A percentile compares a stretch with the other conserved stretches of the same genome.
These are phyloP conservation scores for Vanilla planifolia DNA, from an alignment of 106 monocot genomes.

Conservation along the genomic window DNA sequence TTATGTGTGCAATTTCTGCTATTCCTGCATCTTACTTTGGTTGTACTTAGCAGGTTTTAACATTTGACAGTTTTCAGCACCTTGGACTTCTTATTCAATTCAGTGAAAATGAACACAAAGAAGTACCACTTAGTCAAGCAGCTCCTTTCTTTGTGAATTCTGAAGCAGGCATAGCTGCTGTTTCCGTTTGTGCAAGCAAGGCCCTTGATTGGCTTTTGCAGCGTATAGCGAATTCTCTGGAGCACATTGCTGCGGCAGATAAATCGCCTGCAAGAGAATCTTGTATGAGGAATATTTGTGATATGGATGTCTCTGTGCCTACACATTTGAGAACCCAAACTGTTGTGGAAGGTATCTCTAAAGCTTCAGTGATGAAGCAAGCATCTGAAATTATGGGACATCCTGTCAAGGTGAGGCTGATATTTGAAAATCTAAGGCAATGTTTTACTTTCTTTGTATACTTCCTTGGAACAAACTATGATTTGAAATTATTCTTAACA, in stretches of 20 bases:
- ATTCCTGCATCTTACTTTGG: neutral
- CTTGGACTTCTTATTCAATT: constrained; percentile 82
- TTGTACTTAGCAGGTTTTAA: constrained; percentile 50
- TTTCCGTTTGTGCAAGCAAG: constrained; percentile 57
- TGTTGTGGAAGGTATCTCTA: constrained; percentile 90
- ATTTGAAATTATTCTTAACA: neutral
- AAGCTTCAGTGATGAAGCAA: constrained; percentile 78
- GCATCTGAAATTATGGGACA: constrained; percentile 56
- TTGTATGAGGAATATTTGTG: constrained; percentile 29
- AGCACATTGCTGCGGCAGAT: constrained; percentile 42
- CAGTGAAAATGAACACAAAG: constrained; percentile 36
- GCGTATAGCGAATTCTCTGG: constrained; percentile 56
- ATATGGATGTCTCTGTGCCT: constrained; percentile 64
- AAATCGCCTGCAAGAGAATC: constrained; percentile 54
- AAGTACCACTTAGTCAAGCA: constrained; percentile 62
- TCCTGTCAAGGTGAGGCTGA: constrained; percentile 62
- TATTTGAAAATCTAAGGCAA: neutral
- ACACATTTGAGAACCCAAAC: constrained; percentile 46
- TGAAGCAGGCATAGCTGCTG: constrained; percentile 80
- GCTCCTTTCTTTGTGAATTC: constrained; percentile 86
- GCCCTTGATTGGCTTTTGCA: constrained; percentile 82
- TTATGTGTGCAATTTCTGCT: no score
- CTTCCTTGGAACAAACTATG: neutral
- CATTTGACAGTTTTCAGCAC: constrained; percentile 69
- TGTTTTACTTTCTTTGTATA: neutral